A percentile compares a stretch with the other conserved stretches of the same genome.
Evolutionary conservation across 225 moss, liverwort and hornwort genomes (phyloP).

Genomic region (Climacium dendroides): DNA sequence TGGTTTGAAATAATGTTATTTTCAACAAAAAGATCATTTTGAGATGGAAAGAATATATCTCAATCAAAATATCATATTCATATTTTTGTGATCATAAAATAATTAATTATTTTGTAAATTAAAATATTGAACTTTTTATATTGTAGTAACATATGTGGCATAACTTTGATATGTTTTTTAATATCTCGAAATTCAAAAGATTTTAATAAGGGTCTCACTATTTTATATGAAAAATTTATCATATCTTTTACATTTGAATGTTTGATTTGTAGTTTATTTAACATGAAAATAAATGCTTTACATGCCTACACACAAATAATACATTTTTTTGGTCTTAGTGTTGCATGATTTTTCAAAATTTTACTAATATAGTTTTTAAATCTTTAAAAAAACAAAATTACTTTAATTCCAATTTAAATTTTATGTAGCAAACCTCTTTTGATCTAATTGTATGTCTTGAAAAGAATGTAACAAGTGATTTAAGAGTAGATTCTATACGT

Average conservation of each 20-base stretch:
- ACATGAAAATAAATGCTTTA: not conserved
- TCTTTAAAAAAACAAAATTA: rapidly evolving
- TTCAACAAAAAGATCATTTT: no score
- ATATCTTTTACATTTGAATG: not conserved
- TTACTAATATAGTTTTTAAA: not conserved
- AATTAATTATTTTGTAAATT: rapidly evolving
- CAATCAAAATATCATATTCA: not conserved
- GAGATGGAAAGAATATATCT: rapidly evolving
- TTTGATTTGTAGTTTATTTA: not conserved
- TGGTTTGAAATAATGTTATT: no score
- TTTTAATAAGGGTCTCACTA: not conserved
- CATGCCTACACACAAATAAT: not conserved
- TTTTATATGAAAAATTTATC: not conserved
- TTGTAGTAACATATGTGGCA: not conserved
- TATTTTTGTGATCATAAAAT: not conserved
- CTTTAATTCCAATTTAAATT: no score
- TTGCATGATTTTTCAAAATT: not conserved
- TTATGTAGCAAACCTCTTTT: not conserved
- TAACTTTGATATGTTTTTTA: not conserved
- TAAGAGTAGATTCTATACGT: not conserved
- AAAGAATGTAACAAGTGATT: not conserved
- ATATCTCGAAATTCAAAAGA: not conserved
- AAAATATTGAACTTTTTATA: not conserved
- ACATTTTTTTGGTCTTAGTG: not conserved
- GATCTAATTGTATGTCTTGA: not conserved